Evolutionary conservation across 192 early-diverging fungal species (phyloP).

Genomic region (Umbelopsis vinacea): DNA sequence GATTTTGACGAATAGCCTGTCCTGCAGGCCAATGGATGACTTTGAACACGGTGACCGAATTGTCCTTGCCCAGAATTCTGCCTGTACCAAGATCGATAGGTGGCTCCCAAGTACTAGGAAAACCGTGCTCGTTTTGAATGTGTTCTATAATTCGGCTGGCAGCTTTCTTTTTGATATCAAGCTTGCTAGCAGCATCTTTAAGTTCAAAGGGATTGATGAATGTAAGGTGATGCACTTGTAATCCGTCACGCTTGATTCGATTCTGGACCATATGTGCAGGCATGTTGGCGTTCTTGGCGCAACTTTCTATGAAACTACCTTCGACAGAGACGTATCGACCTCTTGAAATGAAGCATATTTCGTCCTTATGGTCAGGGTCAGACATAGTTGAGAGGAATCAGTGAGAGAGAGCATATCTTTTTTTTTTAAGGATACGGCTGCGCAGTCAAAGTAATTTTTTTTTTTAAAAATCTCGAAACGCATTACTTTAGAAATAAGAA

Average conservation of each 20-base stretch:
- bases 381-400: neutral
- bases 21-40: slow-evolving; percentile 36
- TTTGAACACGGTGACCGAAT: slow-evolving; percentile 12
- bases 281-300: neutral
- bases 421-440: neutral
- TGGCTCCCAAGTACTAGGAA: slow-evolving; percentile 12
- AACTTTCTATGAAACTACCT: neutral
- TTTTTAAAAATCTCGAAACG: too few species aligned
- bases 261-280: neutral
- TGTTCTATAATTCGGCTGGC: slow-evolving; percentile 9
- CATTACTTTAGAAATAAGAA: neutral
- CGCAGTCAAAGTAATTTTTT: too few species aligned
- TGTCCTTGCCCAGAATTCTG: neutral
- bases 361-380: neutral
- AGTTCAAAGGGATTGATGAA: slow-evolving; percentile 15
- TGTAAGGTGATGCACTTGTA: neutral
- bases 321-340: slow-evolving; percentile 12
- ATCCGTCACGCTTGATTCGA: slow-evolving; percentile 9
- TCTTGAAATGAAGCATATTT: neutral
- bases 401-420: neutral
- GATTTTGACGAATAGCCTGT: slow-evolving; percentile 14
- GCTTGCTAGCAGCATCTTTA: neutral
- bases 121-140: neutral
- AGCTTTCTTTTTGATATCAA: neutral
- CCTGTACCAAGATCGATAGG: slow-evolving; percentile 34